Conservation (phyloP, 1,284 basidiomycete genomes). For the Trichosporon coremiiforme region DNA sequence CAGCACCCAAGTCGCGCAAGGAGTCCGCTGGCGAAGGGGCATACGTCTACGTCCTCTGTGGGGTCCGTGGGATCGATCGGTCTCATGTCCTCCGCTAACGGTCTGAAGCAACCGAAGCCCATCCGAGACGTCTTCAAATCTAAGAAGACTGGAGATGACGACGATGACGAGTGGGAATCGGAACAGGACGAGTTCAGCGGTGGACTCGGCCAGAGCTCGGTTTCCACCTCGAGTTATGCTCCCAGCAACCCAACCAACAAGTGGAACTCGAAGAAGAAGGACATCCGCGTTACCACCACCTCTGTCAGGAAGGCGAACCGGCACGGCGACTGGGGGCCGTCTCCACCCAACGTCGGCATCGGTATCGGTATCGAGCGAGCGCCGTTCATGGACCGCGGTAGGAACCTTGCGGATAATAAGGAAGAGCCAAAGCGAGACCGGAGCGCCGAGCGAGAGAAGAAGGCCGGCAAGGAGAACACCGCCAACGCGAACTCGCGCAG, state of each 20-base stretch:
- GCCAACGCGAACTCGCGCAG: neutral
- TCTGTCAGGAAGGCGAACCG: neutral
- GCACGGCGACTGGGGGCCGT: constrained; percentile 8
- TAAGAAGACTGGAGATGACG: constrained; percentile 35
- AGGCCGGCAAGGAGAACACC: constrained; percentile 3
- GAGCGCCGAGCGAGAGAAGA: constrained; percentile 21
- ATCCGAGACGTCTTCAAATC: constrained; percentile 57
- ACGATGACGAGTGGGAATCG: constrained; percentile 57
- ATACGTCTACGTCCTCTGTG: neutral
- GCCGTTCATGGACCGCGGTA: neutral
- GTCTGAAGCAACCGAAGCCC: constrained; percentile 32
- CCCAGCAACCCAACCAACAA: constrained; percentile 15
- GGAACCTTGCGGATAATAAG: neutral
- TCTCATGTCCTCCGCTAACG: neutral
- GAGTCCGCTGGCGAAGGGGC: constrained; percentile 9
- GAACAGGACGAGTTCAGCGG: constrained; percentile 53
- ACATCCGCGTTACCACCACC: neutral
- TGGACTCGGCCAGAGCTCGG: constrained; percentile 53
- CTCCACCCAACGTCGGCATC: neutral
- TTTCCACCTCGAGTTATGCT: neutral
- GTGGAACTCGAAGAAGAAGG: constrained; percentile 21
- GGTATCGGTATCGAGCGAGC: neutral
- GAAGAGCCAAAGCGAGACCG: constrained; percentile 9
- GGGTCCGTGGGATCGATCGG: neutral
- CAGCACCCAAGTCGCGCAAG: neutral